Evolutionary conservation across 2,329 filamentous ascomycete genomes (phyloP).

Genomic region (Pseudopyricularia javanii): DNA sequence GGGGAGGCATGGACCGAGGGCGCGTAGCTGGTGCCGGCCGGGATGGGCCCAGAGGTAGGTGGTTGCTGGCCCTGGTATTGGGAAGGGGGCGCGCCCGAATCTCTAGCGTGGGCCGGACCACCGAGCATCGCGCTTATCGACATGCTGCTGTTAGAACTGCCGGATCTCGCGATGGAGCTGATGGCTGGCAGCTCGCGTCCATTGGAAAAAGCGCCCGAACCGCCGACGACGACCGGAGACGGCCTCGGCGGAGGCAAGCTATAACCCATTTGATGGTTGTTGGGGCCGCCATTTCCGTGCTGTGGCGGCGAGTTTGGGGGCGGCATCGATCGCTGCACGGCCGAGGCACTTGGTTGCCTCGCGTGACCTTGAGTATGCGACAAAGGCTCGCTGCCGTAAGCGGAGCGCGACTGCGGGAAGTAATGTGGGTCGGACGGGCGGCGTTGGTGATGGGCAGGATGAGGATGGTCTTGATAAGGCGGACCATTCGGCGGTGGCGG

Average conservation of each 20-base stretch:
- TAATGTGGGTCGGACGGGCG: slow-evolving; percentile 31
- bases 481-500: slow-evolving; percentile 10
- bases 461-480: slow-evolving; percentile 15
- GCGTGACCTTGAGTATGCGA: slow-evolving; percentile 20
- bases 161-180: slow-evolving; percentile 32
- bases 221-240: slow-evolving; percentile 27
- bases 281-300: slow-evolving; percentile 12
- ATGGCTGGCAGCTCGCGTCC: slow-evolving; percentile 42
- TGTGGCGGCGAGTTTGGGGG: slow-evolving; percentile 30
- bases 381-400: slow-evolving; percentile 13
- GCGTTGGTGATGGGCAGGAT: slow-evolving; percentile 17
- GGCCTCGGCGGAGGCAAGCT: slow-evolving; percentile 32
- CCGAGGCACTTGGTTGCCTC: slow-evolving; percentile 31
- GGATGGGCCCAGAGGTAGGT: slow-evolving; percentile 21
- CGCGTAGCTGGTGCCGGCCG: slow-evolving; percentile 30
- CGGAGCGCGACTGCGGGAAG: slow-evolving; percentile 21
- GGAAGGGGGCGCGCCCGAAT: slow-evolving; percentile 15
- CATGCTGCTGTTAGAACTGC: slow-evolving; percentile 40
- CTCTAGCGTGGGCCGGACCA: slow-evolving; percentile 27
- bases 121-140: slow-evolving; percentile 50
- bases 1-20: slow-evolving; percentile 41
- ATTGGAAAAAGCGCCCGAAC: slow-evolving; percentile 30
- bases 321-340: slow-evolving; percentile 32
- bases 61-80: slow-evolving; percentile 23
- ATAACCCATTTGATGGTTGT: slow-evolving; percentile 23